These are phyloP conservation scores for Capronia epimyces DNA, from an alignment of 2,329 filamentous ascomycete genomes.

Conservation along the genomic window DNA sequence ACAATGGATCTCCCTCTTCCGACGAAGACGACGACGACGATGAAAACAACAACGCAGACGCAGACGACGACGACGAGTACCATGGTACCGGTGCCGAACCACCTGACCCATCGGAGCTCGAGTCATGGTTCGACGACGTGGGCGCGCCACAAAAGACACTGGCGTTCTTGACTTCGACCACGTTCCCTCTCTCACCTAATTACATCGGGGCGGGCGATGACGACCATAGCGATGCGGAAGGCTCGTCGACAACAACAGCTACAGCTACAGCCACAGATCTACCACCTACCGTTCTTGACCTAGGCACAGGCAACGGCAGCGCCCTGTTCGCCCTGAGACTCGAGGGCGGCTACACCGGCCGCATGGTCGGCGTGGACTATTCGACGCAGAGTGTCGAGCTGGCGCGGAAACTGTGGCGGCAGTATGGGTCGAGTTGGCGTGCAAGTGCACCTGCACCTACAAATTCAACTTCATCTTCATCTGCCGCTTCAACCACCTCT, in stretches of 20 bases:
- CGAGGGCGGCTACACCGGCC: slow-evolving; percentile 57
- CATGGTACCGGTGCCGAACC: slow-evolving; percentile 50
- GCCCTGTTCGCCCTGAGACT: slow-evolving; percentile 76
- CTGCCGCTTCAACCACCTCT: not conserved
- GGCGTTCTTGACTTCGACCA: slow-evolving; percentile 54
- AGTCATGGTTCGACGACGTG: slow-evolving; percentile 93
- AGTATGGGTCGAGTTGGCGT: no score
- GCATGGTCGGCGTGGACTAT: slow-evolving; percentile 85
- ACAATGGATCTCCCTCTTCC: slow-evolving; percentile 14
- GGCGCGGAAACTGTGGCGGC: slow-evolving; percentile 57
- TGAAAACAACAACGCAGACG: slow-evolving; percentile 45
- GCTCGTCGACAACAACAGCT: not conserved
- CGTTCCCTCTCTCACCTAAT: slow-evolving; percentile 41
- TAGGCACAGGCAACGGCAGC: slow-evolving; percentile 91
- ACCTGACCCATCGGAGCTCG: slow-evolving; percentile 63
- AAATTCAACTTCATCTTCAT: slow-evolving; percentile 30
- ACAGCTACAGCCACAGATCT: slow-evolving; percentile 1
- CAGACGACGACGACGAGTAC: slow-evolving; percentile 65
- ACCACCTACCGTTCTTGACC: slow-evolving; percentile 55
- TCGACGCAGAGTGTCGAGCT: slow-evolving; percentile 66
- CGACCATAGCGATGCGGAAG: no score
- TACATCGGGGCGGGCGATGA: slow-evolving; percentile 26
- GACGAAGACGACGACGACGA: not conserved
- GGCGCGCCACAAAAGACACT: slow-evolving; percentile 78
- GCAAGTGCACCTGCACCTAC: no score